Percentiles rank a stretch among this genome's conserved stretches.
These are phyloP conservation scores for Hypoxylon sp. DNA, from an alignment of 2,329 filamentous ascomycete species.

Conservation along the genomic window DNA sequence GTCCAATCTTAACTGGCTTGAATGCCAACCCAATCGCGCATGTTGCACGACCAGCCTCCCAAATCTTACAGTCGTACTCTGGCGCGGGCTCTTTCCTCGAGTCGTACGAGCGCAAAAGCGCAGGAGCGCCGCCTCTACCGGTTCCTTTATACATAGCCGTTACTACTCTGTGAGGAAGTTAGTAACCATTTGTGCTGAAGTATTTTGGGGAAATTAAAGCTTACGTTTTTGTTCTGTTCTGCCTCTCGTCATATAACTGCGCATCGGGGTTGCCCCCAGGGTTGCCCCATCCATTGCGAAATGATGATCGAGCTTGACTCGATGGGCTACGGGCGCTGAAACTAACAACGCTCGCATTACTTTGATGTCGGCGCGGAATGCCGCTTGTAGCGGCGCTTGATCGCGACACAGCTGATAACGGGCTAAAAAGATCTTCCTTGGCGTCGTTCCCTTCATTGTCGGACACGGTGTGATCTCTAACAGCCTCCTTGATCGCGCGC, in stretches of 20 bases:
- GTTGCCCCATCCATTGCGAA: conserved; percentile 59
- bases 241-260: conserved; percentile 84
- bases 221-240: conserved; percentile 89
- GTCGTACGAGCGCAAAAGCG: conserved; percentile 90
- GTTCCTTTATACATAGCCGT: conserved; percentile 92
- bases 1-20: conserved; percentile 93
- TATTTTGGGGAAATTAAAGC: conserved; percentile 45
- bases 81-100: conserved; percentile 90
- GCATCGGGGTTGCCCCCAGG: conserved; percentile 91
- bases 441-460: conserved; percentile 86
- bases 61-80: conserved; percentile 93
- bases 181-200: conserved; percentile 33
- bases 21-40: conserved; percentile 91
- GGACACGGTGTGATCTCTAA: conserved; percentile 82
- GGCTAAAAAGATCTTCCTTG: conserved; percentile 51
- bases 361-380: conserved; percentile 69
- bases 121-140: conserved; percentile 70
- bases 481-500: conserved; percentile 89
- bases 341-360: conserved; percentile 84
- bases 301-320: conserved; percentile 63
- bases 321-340: conserved; percentile 74
- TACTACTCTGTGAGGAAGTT: conserved; percentile 72
- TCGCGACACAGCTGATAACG: conserved; percentile 52
- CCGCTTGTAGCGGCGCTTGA: conserved; percentile 52
- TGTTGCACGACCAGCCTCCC: conserved; percentile 96